Percentiles rank a stretch among this genome's conserved stretches.
Conservation (phyloP, 2,329 filamentous ascomycete species). For the Domatiomyces catenatus region DNA sequence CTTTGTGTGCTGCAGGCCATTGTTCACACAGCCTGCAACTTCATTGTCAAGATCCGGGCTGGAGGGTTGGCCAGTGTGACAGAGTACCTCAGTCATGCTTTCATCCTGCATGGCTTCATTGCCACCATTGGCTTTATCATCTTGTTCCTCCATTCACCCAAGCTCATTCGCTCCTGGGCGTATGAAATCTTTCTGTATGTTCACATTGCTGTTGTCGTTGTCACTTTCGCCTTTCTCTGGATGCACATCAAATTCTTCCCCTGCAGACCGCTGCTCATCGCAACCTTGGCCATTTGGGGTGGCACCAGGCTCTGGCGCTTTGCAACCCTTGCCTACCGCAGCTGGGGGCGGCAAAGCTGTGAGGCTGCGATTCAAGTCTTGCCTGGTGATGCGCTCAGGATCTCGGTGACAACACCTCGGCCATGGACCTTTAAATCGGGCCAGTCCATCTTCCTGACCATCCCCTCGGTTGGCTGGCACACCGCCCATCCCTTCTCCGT, state of each 20-base stretch:
- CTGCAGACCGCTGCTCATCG: constrained; percentile 59
- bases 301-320: constrained; percentile 53
- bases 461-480: constrained; percentile 50
- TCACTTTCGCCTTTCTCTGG: constrained; percentile 57
- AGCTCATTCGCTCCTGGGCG: constrained; percentile 77
- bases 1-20: constrained; percentile 55
- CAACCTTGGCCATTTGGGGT: constrained; percentile 62
- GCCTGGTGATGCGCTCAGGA: constrained; percentile 53
- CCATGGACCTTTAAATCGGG: constrained; percentile 53
- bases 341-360: constrained; percentile 40
- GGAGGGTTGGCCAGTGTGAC: constrained; percentile 25
- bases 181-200: constrained; percentile 90
- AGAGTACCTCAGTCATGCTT: constrained; percentile 19
- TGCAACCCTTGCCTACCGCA: constrained; percentile 48
- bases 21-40: constrained; percentile 58
- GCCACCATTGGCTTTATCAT: constrained; percentile 43
- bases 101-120: constrained; percentile 30
- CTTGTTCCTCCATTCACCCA: constrained; percentile 55
- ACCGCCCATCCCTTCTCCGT: constrained; percentile 67
- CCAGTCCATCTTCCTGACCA: constrained; percentile 60
- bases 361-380: constrained; percentile 52
- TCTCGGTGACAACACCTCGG: constrained; percentile 54
- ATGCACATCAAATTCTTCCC: constrained; percentile 58
- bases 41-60: constrained; percentile 47
- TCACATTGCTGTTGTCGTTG: constrained; percentile 60